Percentiles rank a stretch among this genome's conserved stretches.
Conservation (phyloP, 768 basidiomycete genomes). For the Tylopilus plumbeoviolaceoides region DNA sequence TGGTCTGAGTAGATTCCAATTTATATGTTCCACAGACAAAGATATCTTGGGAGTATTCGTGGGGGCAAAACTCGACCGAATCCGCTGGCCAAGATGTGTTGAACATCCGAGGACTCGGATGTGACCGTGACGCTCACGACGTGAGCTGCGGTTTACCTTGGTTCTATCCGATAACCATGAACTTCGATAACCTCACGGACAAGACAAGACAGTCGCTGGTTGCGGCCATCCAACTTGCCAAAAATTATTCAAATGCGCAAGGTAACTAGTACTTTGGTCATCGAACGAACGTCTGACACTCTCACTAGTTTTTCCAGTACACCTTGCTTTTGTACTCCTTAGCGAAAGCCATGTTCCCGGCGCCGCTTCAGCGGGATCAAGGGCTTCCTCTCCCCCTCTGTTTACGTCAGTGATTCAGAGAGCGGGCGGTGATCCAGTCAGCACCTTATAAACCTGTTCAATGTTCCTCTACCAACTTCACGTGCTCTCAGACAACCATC, state of each 20-base stretch:
- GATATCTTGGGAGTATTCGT: constrained; percentile 50
- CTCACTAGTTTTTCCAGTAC: constrained; percentile 74
- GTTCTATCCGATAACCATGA: too few species aligned
- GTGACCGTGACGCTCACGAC: not conserved
- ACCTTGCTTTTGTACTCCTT: constrained; percentile 77
- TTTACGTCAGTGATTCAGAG: constrained; percentile 76
- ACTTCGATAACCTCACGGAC: constrained; percentile 77
- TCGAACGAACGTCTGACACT: not conserved
- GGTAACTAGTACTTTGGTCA: constrained; percentile 38
- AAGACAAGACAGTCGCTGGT: constrained; percentile 68
- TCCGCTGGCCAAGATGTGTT: constrained; percentile 87
- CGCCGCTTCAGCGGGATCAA: constrained; percentile 32
- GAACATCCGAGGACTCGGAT: constrained; percentile 14
- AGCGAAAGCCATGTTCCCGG: constrained; percentile 52
- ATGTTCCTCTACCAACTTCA: not conserved
- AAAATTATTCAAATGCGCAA: constrained; percentile 80
- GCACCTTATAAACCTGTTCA: constrained; percentile 17
- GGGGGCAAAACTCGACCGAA: constrained; percentile 88
- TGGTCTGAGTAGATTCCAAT: constrained; percentile 41
- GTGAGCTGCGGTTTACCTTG: not conserved
- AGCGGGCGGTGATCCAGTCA: constrained; percentile 81
- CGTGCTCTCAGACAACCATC: constrained; percentile 43
- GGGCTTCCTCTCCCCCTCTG: constrained; percentile 47
- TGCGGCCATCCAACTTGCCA: constrained; percentile 75
- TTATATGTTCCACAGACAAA: constrained; percentile 93